Conservation (phyloP, 1,284 basidiomycete genomes). For the Vanrija sp. region DNA sequence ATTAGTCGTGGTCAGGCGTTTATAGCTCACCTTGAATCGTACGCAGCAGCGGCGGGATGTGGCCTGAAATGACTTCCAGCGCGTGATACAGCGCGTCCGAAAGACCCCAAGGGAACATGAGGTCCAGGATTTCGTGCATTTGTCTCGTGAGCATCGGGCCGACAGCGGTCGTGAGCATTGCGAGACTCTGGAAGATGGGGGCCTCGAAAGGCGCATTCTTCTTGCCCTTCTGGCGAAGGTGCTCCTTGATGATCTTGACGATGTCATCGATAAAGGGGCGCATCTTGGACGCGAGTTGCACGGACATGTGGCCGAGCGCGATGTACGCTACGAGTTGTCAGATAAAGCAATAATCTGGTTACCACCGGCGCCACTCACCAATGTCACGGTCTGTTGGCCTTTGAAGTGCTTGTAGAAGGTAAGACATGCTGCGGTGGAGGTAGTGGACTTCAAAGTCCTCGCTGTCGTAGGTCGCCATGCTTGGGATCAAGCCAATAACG, state of each 20-base stretch:
- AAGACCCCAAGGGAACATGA: constrained; percentile 94
- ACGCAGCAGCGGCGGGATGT: constrained; percentile 85
- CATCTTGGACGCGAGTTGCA: constrained; percentile 89
- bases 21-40: constrained; percentile 75
- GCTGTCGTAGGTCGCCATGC: constrained; percentile 88
- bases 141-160: constrained; percentile 94
- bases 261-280: constrained; percentile 91
- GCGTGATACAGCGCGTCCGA: constrained; percentile 85
- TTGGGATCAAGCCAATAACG: constrained; percentile 89
- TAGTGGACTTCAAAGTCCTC: constrained; percentile 85
- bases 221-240: constrained; percentile 77
- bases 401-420: constrained; percentile 79
- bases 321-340: constrained; percentile 67
- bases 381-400: constrained; percentile 86
- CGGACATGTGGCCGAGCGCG: constrained; percentile 92
- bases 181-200: constrained; percentile 96
- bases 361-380: constrained; percentile 53
- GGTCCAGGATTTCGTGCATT: constrained; percentile 91
- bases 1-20: not conserved
- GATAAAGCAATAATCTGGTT: not conserved
- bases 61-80: constrained; percentile 76
- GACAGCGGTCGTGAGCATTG: constrained; percentile 91
- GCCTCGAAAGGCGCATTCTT: constrained; percentile 92
- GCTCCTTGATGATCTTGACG: constrained; percentile 83
- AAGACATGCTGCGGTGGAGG: constrained; percentile 85